Conservation (phyloP, 257 asterid species). For the Coffea canephora region DNA sequence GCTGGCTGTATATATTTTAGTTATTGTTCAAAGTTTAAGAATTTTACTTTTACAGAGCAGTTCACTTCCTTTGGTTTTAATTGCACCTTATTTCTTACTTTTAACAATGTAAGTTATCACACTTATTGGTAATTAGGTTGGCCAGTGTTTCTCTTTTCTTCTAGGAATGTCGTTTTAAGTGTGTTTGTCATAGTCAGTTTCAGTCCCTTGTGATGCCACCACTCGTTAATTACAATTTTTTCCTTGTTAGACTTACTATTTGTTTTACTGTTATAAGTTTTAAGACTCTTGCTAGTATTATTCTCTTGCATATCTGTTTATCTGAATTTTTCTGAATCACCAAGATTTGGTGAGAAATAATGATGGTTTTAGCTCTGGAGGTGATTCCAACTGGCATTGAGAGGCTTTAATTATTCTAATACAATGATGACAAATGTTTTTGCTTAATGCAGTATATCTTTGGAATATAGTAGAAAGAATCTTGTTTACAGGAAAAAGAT, state of each 20-base stretch:
- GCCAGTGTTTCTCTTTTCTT: not conserved
- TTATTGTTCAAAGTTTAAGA: not conserved
- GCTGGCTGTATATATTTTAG: not conserved
- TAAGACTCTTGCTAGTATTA: not conserved
- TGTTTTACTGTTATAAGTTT: not conserved
- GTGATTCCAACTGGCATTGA: not conserved
- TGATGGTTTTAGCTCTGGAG: not conserved
- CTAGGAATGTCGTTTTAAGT: not conserved
- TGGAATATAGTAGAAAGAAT: not conserved
- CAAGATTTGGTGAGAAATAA: not conserved
- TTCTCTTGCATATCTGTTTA: not conserved
- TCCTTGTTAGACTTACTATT: not conserved
- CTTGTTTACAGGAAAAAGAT: not conserved
- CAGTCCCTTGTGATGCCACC: not conserved
- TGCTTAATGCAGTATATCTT: not conserved
- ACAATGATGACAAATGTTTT: not conserved
- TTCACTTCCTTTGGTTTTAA: not conserved
- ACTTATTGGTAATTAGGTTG: not conserved
- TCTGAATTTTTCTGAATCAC: not conserved
- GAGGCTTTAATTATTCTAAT: not conserved
- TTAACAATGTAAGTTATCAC: not conserved
- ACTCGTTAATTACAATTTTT: not conserved
- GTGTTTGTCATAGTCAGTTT: not conserved
- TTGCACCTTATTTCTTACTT: not conserved
- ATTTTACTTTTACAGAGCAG: slow-evolving; percentile 6